These are phyloP conservation scores for Lactarius sp. DNA, from an alignment of 768 basidiomycete genomes.

Conservation along the genomic window DNA sequence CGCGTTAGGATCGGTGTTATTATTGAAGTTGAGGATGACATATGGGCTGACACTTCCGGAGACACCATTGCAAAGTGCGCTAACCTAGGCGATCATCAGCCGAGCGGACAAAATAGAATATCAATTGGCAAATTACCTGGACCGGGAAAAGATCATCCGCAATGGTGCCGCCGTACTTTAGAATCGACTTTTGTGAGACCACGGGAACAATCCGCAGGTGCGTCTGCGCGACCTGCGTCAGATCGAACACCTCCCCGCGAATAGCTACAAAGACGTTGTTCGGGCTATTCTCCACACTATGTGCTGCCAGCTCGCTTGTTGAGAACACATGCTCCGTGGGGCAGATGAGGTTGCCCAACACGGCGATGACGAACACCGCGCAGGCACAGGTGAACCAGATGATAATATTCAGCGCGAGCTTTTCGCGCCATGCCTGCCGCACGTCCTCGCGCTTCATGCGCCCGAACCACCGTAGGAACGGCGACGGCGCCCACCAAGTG, in stretches of 20 bases:
- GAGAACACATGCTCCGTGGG: slow-evolving; percentile 93
- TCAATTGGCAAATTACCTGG: slow-evolving; percentile 48
- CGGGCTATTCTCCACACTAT: slow-evolving; percentile 56
- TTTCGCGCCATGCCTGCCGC: slow-evolving; percentile 96
- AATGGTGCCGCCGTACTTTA: slow-evolving; percentile 78
- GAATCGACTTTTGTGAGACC: slow-evolving; percentile 64
- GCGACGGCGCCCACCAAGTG: slow-evolving; percentile 88
- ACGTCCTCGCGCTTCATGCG: slow-evolving; percentile 94
- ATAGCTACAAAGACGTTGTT: slow-evolving; percentile 79
- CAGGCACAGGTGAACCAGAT: slow-evolving; percentile 93
- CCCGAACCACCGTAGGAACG: slow-evolving; percentile 63
- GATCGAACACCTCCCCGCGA: slow-evolving; percentile 93
- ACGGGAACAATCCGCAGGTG: slow-evolving; percentile 69
- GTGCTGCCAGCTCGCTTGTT: slow-evolving; percentile 63
- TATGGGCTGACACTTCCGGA: slow-evolving; percentile 72
- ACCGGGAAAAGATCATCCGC: slow-evolving; percentile 87
- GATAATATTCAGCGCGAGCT: slow-evolving; percentile 88
- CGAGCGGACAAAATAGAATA: slow-evolving; percentile 6
- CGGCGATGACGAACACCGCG: slow-evolving; percentile 88
- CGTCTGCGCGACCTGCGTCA: slow-evolving; percentile 57
- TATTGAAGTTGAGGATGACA: slow-evolving; percentile 69
- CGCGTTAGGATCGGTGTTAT: slow-evolving; percentile 69
- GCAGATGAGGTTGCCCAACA: slow-evolving; percentile 85
- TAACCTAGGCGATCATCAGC: slow-evolving; percentile 50
- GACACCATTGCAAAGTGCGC: slow-evolving; percentile 86